Evolutionary conservation across 1,284 basidiomycete species (phyloP).

Genomic region (Leccinum solheimii): DNA sequence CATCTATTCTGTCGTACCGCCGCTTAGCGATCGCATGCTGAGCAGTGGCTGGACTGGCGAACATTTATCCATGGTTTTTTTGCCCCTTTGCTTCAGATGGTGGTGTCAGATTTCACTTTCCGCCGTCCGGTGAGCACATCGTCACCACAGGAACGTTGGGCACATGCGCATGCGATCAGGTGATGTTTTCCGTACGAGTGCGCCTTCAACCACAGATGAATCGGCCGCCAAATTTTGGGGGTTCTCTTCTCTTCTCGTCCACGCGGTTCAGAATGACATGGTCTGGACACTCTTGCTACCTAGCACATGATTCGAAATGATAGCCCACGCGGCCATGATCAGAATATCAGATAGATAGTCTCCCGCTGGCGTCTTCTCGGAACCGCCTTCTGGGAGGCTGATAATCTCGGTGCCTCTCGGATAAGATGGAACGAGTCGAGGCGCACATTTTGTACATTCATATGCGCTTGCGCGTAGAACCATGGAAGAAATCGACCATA

Average conservation of each 20-base stretch:
- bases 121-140: constrained; percentile 49
- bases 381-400: background rate
- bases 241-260: background rate
- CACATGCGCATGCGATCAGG: constrained; percentile 47
- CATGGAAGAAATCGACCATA: background rate
- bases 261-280: background rate
- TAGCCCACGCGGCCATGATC: background rate
- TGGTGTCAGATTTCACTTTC: background rate
- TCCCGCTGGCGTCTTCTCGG: background rate
- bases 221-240: background rate
- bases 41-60: constrained; percentile 37
- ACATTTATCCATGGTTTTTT: constrained; percentile 54
- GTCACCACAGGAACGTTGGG: constrained; percentile 59
- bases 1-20: constrained; percentile 22
- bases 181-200: background rate
- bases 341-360: background rate
- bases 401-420: background rate
- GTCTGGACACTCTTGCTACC: too few species aligned
- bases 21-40: background rate
- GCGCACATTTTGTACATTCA: background rate
- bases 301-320: background rate
- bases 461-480: too few species aligned
- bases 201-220: background rate
- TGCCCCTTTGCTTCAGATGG: constrained; percentile 1
- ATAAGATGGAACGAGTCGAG: background rate